Evolutionary conservation across 768 basidiomycete genomes (phyloP), one percentile per base, ranked within the genome.

Genomic region (Gloeophyllum trabeum): DNA sequence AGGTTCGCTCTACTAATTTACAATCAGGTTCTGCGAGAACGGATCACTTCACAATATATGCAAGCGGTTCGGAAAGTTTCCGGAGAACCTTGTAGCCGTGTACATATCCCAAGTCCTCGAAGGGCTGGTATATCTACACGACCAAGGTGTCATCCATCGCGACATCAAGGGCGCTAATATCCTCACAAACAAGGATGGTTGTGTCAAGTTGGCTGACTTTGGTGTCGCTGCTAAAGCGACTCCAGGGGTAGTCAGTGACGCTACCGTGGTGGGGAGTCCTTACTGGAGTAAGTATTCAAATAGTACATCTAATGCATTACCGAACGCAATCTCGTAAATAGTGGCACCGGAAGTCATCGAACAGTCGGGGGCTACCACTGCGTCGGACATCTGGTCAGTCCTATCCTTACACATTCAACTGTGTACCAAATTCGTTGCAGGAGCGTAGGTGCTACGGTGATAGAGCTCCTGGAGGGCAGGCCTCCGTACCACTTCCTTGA

Each of bases 151-250:
- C 47, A 97, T 99, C 52, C 96, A 99, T 59, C 75, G 96, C 24
- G 96, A 99, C 54, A 98, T 99, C 67, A 99, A 99, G 60, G 96
- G 96, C 25, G 94, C 96, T 12, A 99, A 99, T 50, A 96, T 99
- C 55, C 69, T 99, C 35, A 97, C 96, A 16, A 97, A 96, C 59
- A 99, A 99, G 64, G 94, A 97, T 64, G 96, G 96, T 5, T 85
- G 82, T 18, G 93, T 99, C 45, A 99, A 98, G 61, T 73, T 99
- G n/a, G 96, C 96, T 10, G 96, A 99, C 62, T 99, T 99, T 55
- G 96, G 96, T 40, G 96, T 99, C 16, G 91, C 92, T 7, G 83
- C 81, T 42, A 79, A 72, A 35, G 78, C 86, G 6, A 77, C 81
- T 20, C 73, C 79, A 1, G 82, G 77, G 7, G 81, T 76, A 7